A percentile compares a stretch with the other conserved stretches of the same genome.
Evolutionary conservation across 352 stramenopile species (phyloP).

Genomic region (Globisporangium echinulatum): DNA sequence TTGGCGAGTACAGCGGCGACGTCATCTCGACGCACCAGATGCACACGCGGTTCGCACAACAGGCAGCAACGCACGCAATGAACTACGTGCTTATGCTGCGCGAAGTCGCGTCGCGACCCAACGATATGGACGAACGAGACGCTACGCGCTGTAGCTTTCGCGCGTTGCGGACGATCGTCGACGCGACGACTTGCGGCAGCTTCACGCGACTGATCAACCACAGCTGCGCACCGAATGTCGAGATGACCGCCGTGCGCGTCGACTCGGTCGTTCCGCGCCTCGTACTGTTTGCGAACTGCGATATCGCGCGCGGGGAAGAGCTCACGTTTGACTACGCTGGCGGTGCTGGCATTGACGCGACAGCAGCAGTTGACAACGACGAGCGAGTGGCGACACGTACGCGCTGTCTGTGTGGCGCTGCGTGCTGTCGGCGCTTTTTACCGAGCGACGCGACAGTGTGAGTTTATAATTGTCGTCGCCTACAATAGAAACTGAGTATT

Average conservation of each 20-base stretch:
- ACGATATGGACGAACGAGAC: background rate
- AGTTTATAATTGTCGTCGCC: too few species aligned
- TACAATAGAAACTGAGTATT: too few species aligned
- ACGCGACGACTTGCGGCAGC: slow-evolving; percentile 37
- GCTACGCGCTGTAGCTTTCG: slow-evolving; percentile 5
- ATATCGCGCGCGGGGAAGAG: slow-evolving; percentile 29
- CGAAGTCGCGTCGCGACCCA: slow-evolving; percentile 11
- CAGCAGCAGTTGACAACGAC: background rate
- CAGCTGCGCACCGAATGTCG: slow-evolving; percentile 44
- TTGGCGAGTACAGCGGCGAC: slow-evolving; percentile 61
- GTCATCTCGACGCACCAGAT: slow-evolving; percentile 46
- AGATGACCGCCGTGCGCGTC: slow-evolving; percentile 44
- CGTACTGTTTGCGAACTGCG: slow-evolving; percentile 37
- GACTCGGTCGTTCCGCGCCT: slow-evolving; percentile 55
- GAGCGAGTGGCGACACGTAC: background rate
- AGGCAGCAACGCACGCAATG: slow-evolving; percentile 15
- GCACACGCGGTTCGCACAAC: slow-evolving; percentile 19
- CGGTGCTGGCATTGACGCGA: background rate
- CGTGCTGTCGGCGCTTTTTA: background rate
- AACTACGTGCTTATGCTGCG: slow-evolving; percentile 63
- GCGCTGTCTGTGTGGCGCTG: background rate
- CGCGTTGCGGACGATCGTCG: slow-evolving; percentile 54
- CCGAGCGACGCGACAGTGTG: background rate
- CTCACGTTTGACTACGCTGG: slow-evolving; percentile 61
- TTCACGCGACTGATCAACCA: slow-evolving; percentile 75